Evolutionary conservation across 352 stramenopile genomes (phyloP), one percentile per base, ranked within the genome.

Genomic region (Phytophthora aleatoria): DNA sequence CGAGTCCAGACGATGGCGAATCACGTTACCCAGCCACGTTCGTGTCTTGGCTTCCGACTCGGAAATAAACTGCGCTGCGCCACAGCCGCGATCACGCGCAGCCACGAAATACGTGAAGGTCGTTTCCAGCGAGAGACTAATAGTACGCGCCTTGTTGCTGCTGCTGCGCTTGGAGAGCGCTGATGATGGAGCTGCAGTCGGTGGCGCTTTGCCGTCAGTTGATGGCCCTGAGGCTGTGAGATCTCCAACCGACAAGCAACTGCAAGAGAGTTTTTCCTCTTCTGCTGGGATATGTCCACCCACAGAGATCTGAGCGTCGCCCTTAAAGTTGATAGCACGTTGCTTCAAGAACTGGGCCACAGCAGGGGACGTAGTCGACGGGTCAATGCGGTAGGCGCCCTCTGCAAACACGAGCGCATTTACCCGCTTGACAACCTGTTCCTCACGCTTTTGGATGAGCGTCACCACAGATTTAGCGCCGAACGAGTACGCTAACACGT

Each of bases 131-230:
- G 77, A 81, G 16, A 91, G 64, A 57, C 77, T 90, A 68, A 93
- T 90, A 39, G 84, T 93, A 6, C 82, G 72, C 5, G 84, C 84
- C 58, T 90, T 90, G 67, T 93, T 93, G 59, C 79, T 90, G 65
- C 78, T 89, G 28, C 65, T 71, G 61, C 75, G 61, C 39, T 76
- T 84, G 8, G 69, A 77, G 1, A 78, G 38, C 9, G 69, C 70
- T n/a, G 73, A 78, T 44, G 71, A 45, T 27, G 64, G 56, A 16
- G 71, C 57, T n/a, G 52, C 36, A 12, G 61, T 31, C 27, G 65
- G 58, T 0, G 68, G 62, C 16, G 65, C 16, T 26, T 70, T 71
- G 16, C 57, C 48, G 12, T 73, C 65, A 33, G 39, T 43, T 59
- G 62, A 64, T 47, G 52, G 53, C 15, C 33, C 60, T 53, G 49